Evolutionary conservation across 306 rosid species (phyloP).

Genomic region (Boehmeria nivea): DNA sequence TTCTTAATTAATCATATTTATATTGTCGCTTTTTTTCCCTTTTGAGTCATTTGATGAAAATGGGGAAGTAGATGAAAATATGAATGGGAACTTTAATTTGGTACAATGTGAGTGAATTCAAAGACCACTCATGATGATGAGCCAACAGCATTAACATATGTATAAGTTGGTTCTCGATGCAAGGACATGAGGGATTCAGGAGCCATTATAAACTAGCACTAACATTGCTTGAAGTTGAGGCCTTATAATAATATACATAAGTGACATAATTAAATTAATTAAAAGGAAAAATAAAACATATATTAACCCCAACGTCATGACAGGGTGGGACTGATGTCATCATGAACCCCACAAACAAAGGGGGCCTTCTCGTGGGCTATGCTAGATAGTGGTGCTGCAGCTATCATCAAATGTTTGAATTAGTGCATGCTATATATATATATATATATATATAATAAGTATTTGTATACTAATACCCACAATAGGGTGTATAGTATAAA

Average conservation of each 20-base stretch:
- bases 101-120: conserved; percentile 34
- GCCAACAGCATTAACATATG: conserved; percentile 13
- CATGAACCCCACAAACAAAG: conserved; percentile 39
- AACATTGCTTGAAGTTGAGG: conserved; percentile 19
- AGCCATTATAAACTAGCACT: conserved; percentile 10
- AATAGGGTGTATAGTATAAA: background rate
- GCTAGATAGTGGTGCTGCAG: conserved; percentile 50
- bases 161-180: conserved; percentile 22
- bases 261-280: background rate
- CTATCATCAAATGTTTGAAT: conserved; percentile 92
- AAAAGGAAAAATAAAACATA: no score
- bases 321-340: conserved; percentile 82
- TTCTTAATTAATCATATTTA: conserved; percentile 2
- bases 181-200: conserved; percentile 22
- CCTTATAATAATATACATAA: background rate
- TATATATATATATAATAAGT: background rate
- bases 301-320: conserved; percentile 68
- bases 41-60: conserved; percentile 4
- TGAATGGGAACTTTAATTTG: conserved; percentile 29
- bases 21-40: background rate
- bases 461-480: conserved; percentile 1
- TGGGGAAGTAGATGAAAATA: background rate
- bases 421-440: conserved; percentile 26
- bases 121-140: conserved; percentile 41
- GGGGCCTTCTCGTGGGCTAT: conserved; percentile 35